Evolutionary conservation across 2,329 filamentous ascomycete genomes (phyloP).

Genomic region (Decorospora gaudefroyi): DNA sequence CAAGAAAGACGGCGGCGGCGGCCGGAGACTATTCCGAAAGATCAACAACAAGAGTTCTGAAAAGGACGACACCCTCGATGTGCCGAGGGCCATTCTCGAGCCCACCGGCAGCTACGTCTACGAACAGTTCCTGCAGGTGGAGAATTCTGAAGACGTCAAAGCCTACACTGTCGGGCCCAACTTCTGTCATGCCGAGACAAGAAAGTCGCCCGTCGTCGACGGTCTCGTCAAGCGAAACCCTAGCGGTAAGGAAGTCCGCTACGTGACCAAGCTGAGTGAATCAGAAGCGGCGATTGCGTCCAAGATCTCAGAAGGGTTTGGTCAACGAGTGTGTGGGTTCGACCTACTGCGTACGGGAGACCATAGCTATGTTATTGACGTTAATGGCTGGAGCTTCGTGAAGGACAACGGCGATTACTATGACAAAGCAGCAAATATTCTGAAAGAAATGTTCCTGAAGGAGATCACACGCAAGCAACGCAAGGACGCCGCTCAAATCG

Average conservation of each 20-base stretch:
- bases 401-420: conserved; percentile 99
- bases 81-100: conserved; percentile 82
- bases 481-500: conserved; percentile 47
- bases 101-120: conserved; percentile 87
- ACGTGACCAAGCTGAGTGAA: conserved; percentile 80
- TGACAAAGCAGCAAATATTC: conserved; percentile 82
- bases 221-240: conserved; percentile 94
- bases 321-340: conserved; percentile 93
- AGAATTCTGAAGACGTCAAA: conserved; percentile 98
- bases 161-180: conserved; percentile 93
- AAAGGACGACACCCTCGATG: conserved; percentile 74
- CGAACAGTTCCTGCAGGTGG: conserved; percentile 94
- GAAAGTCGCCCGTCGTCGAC: conserved; percentile 96
- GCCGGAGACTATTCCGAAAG: conserved; percentile 90
- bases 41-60: conserved; percentile 99
- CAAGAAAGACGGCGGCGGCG: conserved; percentile 82
- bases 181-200: conserved; percentile 95
- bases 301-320: conserved; percentile 88
- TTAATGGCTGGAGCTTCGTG: conserved; percentile 99
- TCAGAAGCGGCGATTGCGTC: conserved; percentile 85
- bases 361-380: conserved; percentile 96
- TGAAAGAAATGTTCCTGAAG: conserved; percentile 84
- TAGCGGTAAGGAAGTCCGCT: conserved; percentile 94
- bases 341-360: conserved; percentile 86
- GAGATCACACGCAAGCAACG: conserved; percentile 69